Conservation (phyloP, 805 yeast genomes). For the Saccharomycopsis javanensis region DNA sequence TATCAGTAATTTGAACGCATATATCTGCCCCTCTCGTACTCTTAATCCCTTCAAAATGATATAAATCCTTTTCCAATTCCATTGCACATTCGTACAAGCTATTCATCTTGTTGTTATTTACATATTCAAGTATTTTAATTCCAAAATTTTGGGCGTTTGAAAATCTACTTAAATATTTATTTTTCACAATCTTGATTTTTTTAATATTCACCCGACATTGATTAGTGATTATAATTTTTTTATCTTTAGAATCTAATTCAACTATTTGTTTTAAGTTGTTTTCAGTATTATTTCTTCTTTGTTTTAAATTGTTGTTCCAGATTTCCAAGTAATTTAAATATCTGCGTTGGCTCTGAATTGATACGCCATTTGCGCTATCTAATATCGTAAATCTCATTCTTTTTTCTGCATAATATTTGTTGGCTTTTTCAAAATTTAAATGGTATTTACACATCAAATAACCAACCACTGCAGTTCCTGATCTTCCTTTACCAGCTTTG, state of each 20-base stretch:
- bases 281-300: slow-evolving; percentile 9
- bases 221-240: background rate
- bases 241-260: background rate
- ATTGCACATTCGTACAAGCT: slow-evolving; percentile 12
- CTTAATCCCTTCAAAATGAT: background rate
- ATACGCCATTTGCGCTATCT: slow-evolving; percentile 55
- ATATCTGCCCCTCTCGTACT: background rate
- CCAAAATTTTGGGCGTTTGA: background rate
- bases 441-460: slow-evolving; percentile 47
- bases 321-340: slow-evolving; percentile 47
- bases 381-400: slow-evolving; percentile 38
- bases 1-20: background rate
- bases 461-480: slow-evolving; percentile 69
- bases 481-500: slow-evolving; percentile 85
- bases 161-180: background rate
- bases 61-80: background rate
- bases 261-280: background rate
- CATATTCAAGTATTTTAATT: slow-evolving; percentile 10
- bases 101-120: slow-evolving; percentile 6
- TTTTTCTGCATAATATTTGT: slow-evolving; percentile 39
- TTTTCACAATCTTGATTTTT: background rate
- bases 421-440: slow-evolving; percentile 37
- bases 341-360: slow-evolving; percentile 59
- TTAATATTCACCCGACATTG: background rate
- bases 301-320: slow-evolving; percentile 22